Base-by-base conservation (phyloP, 805 yeast genomes). In the Grigorovia humatica region DNA sequence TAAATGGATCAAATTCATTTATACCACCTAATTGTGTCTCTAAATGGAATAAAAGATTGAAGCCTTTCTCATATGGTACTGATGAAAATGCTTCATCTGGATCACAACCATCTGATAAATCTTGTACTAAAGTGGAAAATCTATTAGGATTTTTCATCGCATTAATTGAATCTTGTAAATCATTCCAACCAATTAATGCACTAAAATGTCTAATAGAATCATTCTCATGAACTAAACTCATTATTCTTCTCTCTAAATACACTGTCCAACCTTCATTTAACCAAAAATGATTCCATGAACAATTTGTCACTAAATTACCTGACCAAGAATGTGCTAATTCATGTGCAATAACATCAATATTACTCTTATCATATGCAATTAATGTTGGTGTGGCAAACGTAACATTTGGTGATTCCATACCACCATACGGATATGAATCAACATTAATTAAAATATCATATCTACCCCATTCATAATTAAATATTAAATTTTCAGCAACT, bases 181-280 rank as follows among this genome's bases (percentile, higher is more conserved):
- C 93, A 50, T 80, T 80, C 96, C 96, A 89, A 48, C 96, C 96
- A 60, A 86, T 84, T 55, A 89, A 81, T 42, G 89, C 88, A 55
- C 83, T 76, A 64, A 89, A 86, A 59, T 88, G 91, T 63, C 96
- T 79, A 44, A 79, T 74, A 35, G 80, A 68, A 59, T 86, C 91
- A 23, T 93, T 96, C 4, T 38, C 15, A 62, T 87, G 88, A n/a
- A 88, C 66, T 15, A 74, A 77, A 17, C 86, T 95, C 30, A 81
- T 72, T 53, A 89, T 88, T 60, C 96, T 74, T 65, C 96, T 78
- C 69, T 89, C 96, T 41, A 89, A 69, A 66, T 89, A 89, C 43
- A 89, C 96, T 6, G 96, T 88, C 96, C 96, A 89, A 41, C 96
- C 96, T 71, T 89, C 96, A 66, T 89, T 89, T 58, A 89, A 77